Evolutionary conservation across 192 early-diverging fungal species (phyloP), one percentile per base, ranked within the genome.

Genomic region (Linnemannia zychae): DNA sequence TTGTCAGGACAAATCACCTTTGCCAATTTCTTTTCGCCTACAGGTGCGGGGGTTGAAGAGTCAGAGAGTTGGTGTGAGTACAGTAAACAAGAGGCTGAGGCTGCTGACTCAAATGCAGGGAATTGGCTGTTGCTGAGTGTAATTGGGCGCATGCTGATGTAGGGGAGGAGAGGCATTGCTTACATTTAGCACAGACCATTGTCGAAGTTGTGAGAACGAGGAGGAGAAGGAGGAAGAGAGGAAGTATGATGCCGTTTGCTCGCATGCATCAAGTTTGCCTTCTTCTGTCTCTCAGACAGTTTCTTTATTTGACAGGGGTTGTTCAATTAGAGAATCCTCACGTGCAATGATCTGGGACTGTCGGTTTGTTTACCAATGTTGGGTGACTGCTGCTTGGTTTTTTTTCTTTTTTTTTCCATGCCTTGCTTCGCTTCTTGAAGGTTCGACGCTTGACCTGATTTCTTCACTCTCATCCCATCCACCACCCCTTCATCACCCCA

Each of bases 1-100:
- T 91, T 93, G 72, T 93, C 92, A 36, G 92, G 90, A 37, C 87
- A 88, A 72, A 90, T 90, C 34, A 93, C 88, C 75, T 89, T 91
- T 37, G 87, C 65, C 50, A 93, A 67, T 57, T 93, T 93, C 87
- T 93, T 93, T 88, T 93, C 92, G 60, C 90, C 86, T 88, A 52
- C 40, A 40, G 20, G 36, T 60, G 67, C 24, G 57, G 57, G 57
- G 28, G 24, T 63, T 77, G 34, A 40, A 70, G 49, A 52, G 24
- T 1, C 31, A 48, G 63, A 20, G 38, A 68, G 65, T 15, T 34
- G 36, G 50, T 48, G 13, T 57, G 18, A 6, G 11, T 40, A n/a
- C 18, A 3, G 60, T 53, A 4, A 31, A 74, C 22, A 48, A 11
- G 38, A 20, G n/a, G n/a, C n/a, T n/a, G n/a, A n/a, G n/a, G n/a